Percentiles rank a stretch among this genome's conserved stretches.
Evolutionary conservation across 2,329 filamentous ascomycete species (phyloP).

Genomic region (Lithohypha guttulata): DNA sequence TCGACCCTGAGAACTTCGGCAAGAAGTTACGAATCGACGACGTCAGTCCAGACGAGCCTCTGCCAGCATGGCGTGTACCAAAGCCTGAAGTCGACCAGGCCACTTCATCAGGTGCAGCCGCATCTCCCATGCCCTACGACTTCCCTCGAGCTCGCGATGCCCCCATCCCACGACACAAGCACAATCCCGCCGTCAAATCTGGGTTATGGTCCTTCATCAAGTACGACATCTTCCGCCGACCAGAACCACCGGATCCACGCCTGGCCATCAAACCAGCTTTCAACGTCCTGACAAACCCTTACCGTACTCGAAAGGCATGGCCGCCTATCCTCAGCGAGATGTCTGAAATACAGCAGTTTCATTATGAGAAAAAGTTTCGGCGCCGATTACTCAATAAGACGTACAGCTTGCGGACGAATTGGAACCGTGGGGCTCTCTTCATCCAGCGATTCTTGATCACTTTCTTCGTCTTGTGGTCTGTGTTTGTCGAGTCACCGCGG

Average conservation of each 20-base stretch:
- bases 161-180: conserved; percentile 5
- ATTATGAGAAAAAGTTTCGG: conserved; percentile 56
- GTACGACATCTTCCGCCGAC: conserved; percentile 14
- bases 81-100: neutral
- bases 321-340: conserved; percentile 54
- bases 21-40: conserved; percentile 8
- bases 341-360: conserved; percentile 55
- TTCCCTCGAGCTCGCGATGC: conserved; percentile 5
- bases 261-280: conserved; percentile 15
- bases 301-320: conserved; percentile 51
- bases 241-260: conserved; percentile 12
- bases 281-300: conserved; percentile 40
- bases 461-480: conserved; percentile 17
- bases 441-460: conserved; percentile 44
- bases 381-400: conserved; percentile 51
- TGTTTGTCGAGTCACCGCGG: conserved; percentile 19
- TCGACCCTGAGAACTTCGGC: conserved; percentile 19
- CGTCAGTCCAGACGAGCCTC: neutral
- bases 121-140: conserved; percentile 9
- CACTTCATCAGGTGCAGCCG: conserved; percentile 7
- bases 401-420: conserved; percentile 40
- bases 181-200: conserved; percentile 6
- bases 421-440: conserved; percentile 48
- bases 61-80: conserved; percentile 7
- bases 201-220: conserved; percentile 15